A percentile compares a stretch with the other conserved stretches of the same genome.
phyloP scores from a whole-genome alignment of 2,329 filamentous ascomycete species.

The Botrytis aclada region DNA sequence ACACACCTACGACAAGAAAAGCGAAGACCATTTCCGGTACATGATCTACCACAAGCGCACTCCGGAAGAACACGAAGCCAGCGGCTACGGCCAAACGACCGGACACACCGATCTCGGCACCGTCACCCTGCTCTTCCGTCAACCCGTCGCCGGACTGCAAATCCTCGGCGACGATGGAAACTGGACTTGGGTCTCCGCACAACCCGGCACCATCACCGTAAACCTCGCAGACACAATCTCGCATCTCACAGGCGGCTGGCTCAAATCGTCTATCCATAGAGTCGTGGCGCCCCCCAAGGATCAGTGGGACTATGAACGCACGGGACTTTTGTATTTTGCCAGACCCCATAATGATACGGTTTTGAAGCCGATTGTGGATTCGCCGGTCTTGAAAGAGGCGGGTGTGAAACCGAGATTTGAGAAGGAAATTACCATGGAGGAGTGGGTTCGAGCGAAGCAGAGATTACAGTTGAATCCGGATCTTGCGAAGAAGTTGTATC shows the following conservation, averaged over 20 bases:
- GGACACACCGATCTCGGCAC: slow-evolving; percentile 58
- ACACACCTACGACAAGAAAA: slow-evolving; percentile 56
- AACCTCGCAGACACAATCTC: slow-evolving; percentile 50
- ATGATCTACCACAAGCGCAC: slow-evolving; percentile 56
- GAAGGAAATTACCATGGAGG: slow-evolving; percentile 44
- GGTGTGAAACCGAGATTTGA: slow-evolving; percentile 39
- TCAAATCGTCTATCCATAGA: slow-evolving; percentile 45
- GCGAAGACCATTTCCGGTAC: slow-evolving; percentile 61
- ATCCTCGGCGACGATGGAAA: slow-evolving; percentile 48
- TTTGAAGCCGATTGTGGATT: slow-evolving; percentile 36
- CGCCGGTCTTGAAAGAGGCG: slow-evolving; percentile 34
- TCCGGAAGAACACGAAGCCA: slow-evolving; percentile 46
- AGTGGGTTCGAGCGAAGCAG: slow-evolving; percentile 44
- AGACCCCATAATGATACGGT: slow-evolving; percentile 32
- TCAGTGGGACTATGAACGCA: slow-evolving; percentile 42
- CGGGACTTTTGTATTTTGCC: slow-evolving; percentile 48
- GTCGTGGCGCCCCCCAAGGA: slow-evolving; percentile 39
- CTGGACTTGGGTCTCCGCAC: slow-evolving; percentile 51
- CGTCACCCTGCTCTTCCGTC: slow-evolving; percentile 55
- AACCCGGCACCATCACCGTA: slow-evolving; percentile 50
- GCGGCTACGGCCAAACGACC: slow-evolving; percentile 44
- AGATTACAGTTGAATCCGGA: slow-evolving; percentile 38
- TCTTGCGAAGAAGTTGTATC: slow-evolving; percentile 39
- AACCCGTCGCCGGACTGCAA: slow-evolving; percentile 56
- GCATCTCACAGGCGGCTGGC: slow-evolving; percentile 48